These are phyloP conservation scores for Fusarium sp. DNA, from an alignment of 2,329 filamentous ascomycete species.

Conservation along the genomic window DNA sequence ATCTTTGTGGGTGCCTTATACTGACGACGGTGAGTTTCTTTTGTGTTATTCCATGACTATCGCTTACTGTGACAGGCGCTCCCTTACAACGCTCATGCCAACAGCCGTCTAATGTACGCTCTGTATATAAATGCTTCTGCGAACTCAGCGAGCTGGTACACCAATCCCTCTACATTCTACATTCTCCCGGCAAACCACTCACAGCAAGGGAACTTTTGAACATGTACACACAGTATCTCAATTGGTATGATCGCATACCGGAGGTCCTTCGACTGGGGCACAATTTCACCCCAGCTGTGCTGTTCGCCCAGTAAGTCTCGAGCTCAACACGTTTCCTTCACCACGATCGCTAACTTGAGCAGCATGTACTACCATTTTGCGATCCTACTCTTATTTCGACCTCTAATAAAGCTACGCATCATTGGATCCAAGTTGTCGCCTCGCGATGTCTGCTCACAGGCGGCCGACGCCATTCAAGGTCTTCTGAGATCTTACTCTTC, in stretches of 20 bases:
- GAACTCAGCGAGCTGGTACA: slow-evolving; percentile 80
- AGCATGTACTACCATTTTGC: slow-evolving; percentile 79
- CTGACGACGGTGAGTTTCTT: slow-evolving; percentile 64
- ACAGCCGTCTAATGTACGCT: slow-evolving; percentile 75
- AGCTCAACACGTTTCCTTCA: neutral
- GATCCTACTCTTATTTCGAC: slow-evolving; percentile 79
- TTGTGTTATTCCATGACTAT: neutral
- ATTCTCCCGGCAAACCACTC: slow-evolving; percentile 74
- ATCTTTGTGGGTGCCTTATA: slow-evolving; percentile 70
- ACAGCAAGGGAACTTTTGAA: slow-evolving; percentile 72
- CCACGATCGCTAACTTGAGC: slow-evolving; percentile 1
- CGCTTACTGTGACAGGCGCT: slow-evolving; percentile 54
- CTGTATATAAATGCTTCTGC: slow-evolving; percentile 76
- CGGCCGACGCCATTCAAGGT: slow-evolving; percentile 69
- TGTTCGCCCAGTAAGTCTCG: slow-evolving; percentile 76
- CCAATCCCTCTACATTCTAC: slow-evolving; percentile 77
- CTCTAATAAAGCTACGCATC: slow-evolving; percentile 73
- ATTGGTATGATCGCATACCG: slow-evolving; percentile 78
- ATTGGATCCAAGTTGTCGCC: slow-evolving; percentile 73
- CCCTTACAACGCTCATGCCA: slow-evolving; percentile 66
- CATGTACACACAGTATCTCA: slow-evolving; percentile 75
- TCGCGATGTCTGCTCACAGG: slow-evolving; percentile 73
- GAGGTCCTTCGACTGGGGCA: slow-evolving; percentile 72
- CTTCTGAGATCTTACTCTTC: slow-evolving; percentile 68
- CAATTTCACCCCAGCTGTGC: slow-evolving; percentile 78